A percentile compares a stretch with the other conserved stretches of the same genome.
These are phyloP conservation scores for Trypanosoma vivax DNA, from an alignment of 208 protist species.

Conservation along the genomic window DNA sequence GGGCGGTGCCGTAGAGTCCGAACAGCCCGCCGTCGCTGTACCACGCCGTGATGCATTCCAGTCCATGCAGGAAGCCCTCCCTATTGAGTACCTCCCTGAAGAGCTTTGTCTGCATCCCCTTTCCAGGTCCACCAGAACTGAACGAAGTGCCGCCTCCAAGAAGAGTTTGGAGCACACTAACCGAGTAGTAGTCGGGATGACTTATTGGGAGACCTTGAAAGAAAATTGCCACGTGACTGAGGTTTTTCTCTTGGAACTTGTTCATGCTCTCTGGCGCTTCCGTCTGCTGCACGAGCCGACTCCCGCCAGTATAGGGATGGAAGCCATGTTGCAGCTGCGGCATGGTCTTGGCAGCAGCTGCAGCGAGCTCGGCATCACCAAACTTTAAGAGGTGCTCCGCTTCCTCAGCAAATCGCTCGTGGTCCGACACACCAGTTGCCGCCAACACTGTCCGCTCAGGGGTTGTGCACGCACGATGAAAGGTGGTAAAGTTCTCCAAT, in stretches of 20 bases:
- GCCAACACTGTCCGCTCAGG: slow-evolving; percentile 73
- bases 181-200: slow-evolving; percentile 82
- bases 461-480: slow-evolving; percentile 53
- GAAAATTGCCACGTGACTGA: slow-evolving; percentile 84
- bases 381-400: slow-evolving; percentile 62
- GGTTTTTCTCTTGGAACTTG: slow-evolving; percentile 90
- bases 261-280: slow-evolving; percentile 83
- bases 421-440: slow-evolving; percentile 73
- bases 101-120: slow-evolving; percentile 90
- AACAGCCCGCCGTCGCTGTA: slow-evolving; percentile 86
- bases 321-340: slow-evolving; percentile 6
- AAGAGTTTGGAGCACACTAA: slow-evolving; percentile 83
- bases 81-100: slow-evolving; percentile 85
- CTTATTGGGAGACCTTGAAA: slow-evolving; percentile 78
- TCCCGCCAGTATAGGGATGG: slow-evolving; percentile 72
- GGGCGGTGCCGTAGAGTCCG: slow-evolving; percentile 82
- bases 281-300: slow-evolving; percentile 65
- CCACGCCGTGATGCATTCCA: slow-evolving; percentile 89
- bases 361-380: slow-evolving; percentile 8
- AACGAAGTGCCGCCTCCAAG: slow-evolving; percentile 88
- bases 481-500: slow-evolving; percentile 53
- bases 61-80: slow-evolving; percentile 61
- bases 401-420: slow-evolving; percentile 55
- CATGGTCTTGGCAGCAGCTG: slow-evolving; percentile 4
- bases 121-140: slow-evolving; percentile 88